Conservation (phyloP, 1,284 basidiomycete species). For the Prillingera fragicola region DNA sequence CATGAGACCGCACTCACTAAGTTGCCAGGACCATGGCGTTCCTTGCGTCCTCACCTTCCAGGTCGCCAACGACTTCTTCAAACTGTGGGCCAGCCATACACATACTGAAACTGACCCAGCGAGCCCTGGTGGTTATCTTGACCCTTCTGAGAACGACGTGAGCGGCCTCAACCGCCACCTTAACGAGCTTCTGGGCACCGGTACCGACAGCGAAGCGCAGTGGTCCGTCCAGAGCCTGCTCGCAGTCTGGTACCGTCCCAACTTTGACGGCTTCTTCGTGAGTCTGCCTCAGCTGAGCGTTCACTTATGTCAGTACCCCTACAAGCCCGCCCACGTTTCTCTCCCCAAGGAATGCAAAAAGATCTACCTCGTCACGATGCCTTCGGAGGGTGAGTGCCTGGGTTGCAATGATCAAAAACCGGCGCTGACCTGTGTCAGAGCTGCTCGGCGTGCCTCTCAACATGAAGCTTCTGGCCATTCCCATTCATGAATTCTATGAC, state of each 20-base stretch:
- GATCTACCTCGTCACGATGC: constrained; percentile 90
- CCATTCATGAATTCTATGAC: constrained; percentile 94
- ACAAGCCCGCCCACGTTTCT: constrained; percentile 91
- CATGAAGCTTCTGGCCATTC: constrained; percentile 95
- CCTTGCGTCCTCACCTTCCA: constrained; percentile 96
- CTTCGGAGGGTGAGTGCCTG: constrained; percentile 65
- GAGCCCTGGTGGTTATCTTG: constrained; percentile 96
- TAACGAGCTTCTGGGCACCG: constrained; percentile 73
- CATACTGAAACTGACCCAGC: neutral
- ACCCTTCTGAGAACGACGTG: constrained; percentile 88
- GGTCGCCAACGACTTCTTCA: constrained; percentile 98
- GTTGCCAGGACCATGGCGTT: constrained; percentile 67
- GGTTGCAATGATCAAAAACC: neutral
- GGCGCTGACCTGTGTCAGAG: constrained; percentile 54
- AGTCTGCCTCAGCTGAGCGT: constrained; percentile 35
- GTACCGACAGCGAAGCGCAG: constrained; percentile 41
- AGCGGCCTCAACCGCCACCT: constrained; percentile 81
- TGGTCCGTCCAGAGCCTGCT: constrained; percentile 95
- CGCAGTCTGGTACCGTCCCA: constrained; percentile 95
- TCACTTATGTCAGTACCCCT: constrained; percentile 69
- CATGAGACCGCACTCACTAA: neutral
- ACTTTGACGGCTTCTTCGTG: constrained; percentile 98
- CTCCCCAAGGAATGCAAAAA: constrained; percentile 98
- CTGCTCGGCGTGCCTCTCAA: constrained; percentile 94
- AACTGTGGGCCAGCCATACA: constrained; percentile 62